phyloP scores from a whole-genome alignment of 352 stramenopile genomes.

The Phytophthora niederhauseri region DNA sequence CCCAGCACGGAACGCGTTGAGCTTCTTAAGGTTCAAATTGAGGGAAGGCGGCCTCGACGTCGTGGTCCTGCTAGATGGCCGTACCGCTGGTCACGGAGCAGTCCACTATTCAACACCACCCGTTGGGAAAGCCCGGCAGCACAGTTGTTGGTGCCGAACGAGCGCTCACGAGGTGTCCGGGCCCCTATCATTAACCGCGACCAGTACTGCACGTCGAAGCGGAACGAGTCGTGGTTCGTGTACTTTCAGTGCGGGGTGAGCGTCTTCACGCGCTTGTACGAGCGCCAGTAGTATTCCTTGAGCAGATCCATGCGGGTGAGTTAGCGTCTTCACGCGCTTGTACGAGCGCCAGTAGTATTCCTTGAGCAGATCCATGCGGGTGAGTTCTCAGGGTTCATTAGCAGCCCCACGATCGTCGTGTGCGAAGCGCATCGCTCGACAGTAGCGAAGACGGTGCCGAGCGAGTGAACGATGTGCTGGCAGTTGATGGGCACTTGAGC shows the following conservation, averaged over 20 bases:
- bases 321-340: slow-evolving; percentile 93
- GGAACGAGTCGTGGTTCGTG: slow-evolving; percentile 96
- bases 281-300: slow-evolving; percentile 97
- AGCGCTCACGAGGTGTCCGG: slow-evolving; percentile 95
- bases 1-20: slow-evolving; percentile 88
- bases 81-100: slow-evolving; percentile 46
- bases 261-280: slow-evolving; percentile 93
- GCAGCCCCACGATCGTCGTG: slow-evolving; percentile 87
- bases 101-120: slow-evolving; percentile 84
- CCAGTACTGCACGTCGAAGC: slow-evolving; percentile 50
- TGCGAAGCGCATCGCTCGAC: slow-evolving; percentile 87
- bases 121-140: slow-evolving; percentile 74
- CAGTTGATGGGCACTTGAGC: slow-evolving; percentile 84
- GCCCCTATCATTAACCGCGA: slow-evolving; percentile 70
- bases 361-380: slow-evolving; percentile 91
- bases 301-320: slow-evolving; percentile 91
- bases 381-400: slow-evolving; percentile 96
- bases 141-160: slow-evolving; percentile 82
- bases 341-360: slow-evolving; percentile 97
- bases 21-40: slow-evolving; percentile 89
- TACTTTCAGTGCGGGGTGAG: slow-evolving; percentile 95
- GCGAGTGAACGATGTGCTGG: slow-evolving; percentile 88
- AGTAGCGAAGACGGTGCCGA: slow-evolving; percentile 88
- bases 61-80: slow-evolving; percentile 66
- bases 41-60: slow-evolving; percentile 62